phyloP scores from a whole-genome alignment of 306 rosid genomes.

The Acacia acuminata region DNA sequence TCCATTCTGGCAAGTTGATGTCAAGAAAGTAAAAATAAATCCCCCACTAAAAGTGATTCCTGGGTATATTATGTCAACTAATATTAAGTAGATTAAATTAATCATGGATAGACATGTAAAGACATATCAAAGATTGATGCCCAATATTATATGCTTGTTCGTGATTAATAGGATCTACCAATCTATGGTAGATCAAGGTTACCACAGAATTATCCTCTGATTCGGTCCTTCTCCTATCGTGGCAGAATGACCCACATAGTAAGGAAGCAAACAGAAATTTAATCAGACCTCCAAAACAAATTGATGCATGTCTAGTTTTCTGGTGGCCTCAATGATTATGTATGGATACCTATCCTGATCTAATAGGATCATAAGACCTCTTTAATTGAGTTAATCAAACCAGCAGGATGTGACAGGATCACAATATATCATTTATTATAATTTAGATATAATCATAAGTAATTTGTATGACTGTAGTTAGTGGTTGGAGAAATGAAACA shows the following conservation, averaged over 20 bases:
- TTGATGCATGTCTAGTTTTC: background rate
- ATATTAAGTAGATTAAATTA: background rate
- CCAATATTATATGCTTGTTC: background rate
- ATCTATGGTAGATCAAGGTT: background rate
- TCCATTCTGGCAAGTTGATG: background rate
- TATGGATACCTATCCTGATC: background rate
- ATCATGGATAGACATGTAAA: background rate
- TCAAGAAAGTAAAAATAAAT: background rate
- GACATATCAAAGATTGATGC: background rate
- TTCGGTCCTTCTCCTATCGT: background rate
- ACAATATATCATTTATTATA: background rate
- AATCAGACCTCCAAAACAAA: background rate
- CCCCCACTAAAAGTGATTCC: background rate
- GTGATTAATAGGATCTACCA: background rate
- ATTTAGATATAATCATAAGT: background rate
- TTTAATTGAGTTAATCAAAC: conserved; percentile 19
- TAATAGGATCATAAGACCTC: background rate
- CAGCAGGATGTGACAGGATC: conserved; percentile 12
- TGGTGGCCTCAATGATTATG: conserved; percentile 4
- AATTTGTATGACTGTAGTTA: background rate
- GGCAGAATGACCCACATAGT: background rate
- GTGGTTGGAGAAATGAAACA: background rate
- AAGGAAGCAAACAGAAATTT: background rate
- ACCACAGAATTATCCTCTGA: too few relatives aligned
- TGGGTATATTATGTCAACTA: background rate